Base-by-base conservation (phyloP, 495 filamentous ascomycete genomes). In the Aspergillus taichungensis region DNA sequence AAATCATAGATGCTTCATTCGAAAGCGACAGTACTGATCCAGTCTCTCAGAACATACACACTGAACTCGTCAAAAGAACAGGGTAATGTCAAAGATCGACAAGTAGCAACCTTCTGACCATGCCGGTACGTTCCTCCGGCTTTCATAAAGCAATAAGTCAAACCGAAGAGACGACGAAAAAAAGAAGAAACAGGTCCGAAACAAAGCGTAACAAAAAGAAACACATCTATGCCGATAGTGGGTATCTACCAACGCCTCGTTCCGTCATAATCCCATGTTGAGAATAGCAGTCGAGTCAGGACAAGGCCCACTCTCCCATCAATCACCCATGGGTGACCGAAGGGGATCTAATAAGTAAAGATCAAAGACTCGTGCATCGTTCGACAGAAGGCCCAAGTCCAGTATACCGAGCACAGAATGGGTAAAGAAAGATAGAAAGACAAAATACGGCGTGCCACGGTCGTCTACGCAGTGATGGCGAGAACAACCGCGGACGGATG, bases 171-270 rank as follows among this genome's bases (percentile, higher is more conserved):
- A 54, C 50, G 55, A 60, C 52, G 54, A 61, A 55, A 49, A 55
- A 55, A 56, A 54, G 61, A 61, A 43, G 44, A 55, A 52, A 47
- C 44, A 62, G 52, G 18, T 24, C 18, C 18, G 18, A 24, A 24
- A 24, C 18, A 24, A 24, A 24, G 18, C 18, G 18, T 24, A 24
- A 24, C 18, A 50, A 60, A 40, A 62, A 53, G 45, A 52, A 60
- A 51, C 60, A 54, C 44, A 60, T 66, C 60, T 62, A 64, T 64
- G 61, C 56, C 61, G 58, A 59, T 60, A 62, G 50, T 62, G 69
- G 69, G 69, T 73, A 73, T 73, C 67, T 71, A 67, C 59, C 64
- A 70, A 71, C 66, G 66, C 69, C 66, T 63, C 66, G 63, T 68
- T 67, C 64, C 65, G 50, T 69, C 66, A 63, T 69, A 55, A 68